Base-by-base conservation (phyloP, 1,284 basidiomycete genomes). In the Sphagnurus paluster region DNA sequence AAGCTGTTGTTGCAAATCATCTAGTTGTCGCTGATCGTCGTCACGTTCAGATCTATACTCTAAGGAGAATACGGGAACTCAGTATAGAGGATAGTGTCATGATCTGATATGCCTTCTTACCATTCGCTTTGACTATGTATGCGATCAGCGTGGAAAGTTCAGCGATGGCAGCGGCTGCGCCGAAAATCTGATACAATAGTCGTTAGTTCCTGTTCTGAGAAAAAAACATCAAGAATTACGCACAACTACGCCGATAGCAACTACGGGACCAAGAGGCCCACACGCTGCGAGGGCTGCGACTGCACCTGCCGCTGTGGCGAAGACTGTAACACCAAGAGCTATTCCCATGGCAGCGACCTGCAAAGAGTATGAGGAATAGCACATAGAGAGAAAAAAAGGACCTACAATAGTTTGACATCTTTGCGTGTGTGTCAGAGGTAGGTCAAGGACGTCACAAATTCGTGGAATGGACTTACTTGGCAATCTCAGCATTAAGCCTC, bases 401-500 rank as follows among this genome's bases (percentile, higher is more conserved):
- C 6, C 5, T 34, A 50, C 49, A 37, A 50, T 39, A 26, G 30
- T 25, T 11, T 25, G 32, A 23, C 33, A 36, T 24, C 49, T 50
- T 25, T n/a, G 16, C 20, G 20, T 3, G 23, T 24, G 11, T n/a
- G 7, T 10, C n/a, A n/a, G 2, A 10, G 19, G 32, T 17, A 11
- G 19, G 14, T 40, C 9, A 9, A 32, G 3, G n/a, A 20, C 5
- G 5, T 10, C 8, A 2, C 16, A 16, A 19, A 9, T 13, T 13
- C 9, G 2, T 4, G 2, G n/a, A 21, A 20, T n/a, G n/a, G 23
- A 41, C 26, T 6, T 19, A 51, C 49, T 42, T 26, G 32, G 44
- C 48, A 3, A 48, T 40, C 24, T 44, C 34, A 32, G 36, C 36
- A 20, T 30, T 23, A 4, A 51, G 49, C n/a, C 43, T 44, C 21